phyloP scores from a whole-genome alignment of 495 filamentous ascomycete genomes.

The Xylaria intraflava region DNA sequence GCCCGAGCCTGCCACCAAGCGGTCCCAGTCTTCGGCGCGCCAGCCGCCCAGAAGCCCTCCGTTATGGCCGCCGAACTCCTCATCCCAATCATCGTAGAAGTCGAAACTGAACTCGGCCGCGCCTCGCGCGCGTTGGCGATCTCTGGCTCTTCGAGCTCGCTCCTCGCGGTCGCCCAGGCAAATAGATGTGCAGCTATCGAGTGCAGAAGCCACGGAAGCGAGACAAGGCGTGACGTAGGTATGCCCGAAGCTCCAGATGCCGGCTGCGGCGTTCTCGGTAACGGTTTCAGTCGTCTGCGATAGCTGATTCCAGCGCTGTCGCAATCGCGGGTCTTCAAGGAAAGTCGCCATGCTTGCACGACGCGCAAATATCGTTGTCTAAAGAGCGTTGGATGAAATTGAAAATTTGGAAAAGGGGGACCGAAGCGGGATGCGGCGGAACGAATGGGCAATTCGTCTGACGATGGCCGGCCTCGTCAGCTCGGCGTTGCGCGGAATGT shows the following conservation, averaged over 20 bases:
- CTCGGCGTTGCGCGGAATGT: constrained; percentile 4
- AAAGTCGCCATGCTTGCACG: constrained; percentile 39
- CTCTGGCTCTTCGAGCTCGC: constrained; percentile 57
- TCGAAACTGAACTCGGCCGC: constrained; percentile 81
- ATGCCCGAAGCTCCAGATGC: constrained; percentile 82
- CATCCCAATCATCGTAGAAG: constrained; percentile 98
- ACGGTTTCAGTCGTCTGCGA: constrained; percentile 87
- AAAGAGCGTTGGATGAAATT: neutral
- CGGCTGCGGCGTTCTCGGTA: constrained; percentile 82
- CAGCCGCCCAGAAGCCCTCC: constrained; percentile 60
- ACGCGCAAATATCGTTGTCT: neutral
- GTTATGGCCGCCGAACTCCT: constrained; percentile 54
- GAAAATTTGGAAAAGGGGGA: neutral
- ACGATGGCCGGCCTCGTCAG: neutral
- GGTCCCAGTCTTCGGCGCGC: constrained; percentile 82
- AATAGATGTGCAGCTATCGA: constrained; percentile 61
- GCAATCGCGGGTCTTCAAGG: constrained; percentile 84
- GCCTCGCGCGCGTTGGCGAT: constrained; percentile 50
- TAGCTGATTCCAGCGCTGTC: constrained; percentile 88
- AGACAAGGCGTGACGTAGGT: constrained; percentile 80
- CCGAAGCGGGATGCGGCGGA: neutral
- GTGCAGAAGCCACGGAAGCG: constrained; percentile 53
- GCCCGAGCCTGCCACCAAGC: constrained; percentile 72
- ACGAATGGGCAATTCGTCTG: neutral
- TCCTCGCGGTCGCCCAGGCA: constrained; percentile 72